A percentile compares a stretch with the other conserved stretches of the same genome.
These are phyloP conservation scores for Mycena alexandri DNA, from an alignment of 768 basidiomycete species.

Conservation along the genomic window DNA sequence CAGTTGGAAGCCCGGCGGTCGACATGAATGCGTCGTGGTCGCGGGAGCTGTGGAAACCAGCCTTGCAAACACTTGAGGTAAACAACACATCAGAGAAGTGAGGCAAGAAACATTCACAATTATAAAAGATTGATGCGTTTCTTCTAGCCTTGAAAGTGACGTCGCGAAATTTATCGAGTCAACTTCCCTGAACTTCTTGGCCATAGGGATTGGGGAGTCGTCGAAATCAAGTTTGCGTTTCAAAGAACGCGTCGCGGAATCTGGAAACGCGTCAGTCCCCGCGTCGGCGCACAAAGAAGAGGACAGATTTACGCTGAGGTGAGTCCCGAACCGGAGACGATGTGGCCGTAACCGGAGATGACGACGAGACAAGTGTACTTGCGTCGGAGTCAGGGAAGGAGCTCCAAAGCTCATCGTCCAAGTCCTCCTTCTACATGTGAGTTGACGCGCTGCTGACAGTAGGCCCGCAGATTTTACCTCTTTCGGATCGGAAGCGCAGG, in stretches of 20 bases:
- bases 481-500: too few species aligned
- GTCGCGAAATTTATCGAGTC: background rate
- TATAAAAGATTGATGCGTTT: constrained; percentile 1
- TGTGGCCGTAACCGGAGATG: too few species aligned
- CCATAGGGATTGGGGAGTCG: background rate
- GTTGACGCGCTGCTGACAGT: too few species aligned
- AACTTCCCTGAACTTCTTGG: constrained; percentile 5
- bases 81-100: background rate
- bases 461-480: too few species aligned
- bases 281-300: too few species aligned
- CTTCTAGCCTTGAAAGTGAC: background rate
- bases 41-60: constrained; percentile 16
- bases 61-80: constrained; percentile 2
- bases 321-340: too few species aligned
- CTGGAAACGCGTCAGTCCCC: constrained; percentile 1
- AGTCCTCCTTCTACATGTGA: too few species aligned
- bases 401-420: too few species aligned
- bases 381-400: too few species aligned
- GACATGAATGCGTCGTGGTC: background rate
- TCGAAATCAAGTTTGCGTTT: constrained; percentile 16
- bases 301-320: too few species aligned
- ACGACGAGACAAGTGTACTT: too few species aligned
- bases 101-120: constrained; percentile 9
- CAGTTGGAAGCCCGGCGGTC: constrained; percentile 47
- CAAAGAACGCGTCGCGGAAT: background rate